Evolutionary conservation across 2,329 filamentous ascomycete genomes (phyloP).

Genomic region (Ceratocystiopsis sp.): DNA sequence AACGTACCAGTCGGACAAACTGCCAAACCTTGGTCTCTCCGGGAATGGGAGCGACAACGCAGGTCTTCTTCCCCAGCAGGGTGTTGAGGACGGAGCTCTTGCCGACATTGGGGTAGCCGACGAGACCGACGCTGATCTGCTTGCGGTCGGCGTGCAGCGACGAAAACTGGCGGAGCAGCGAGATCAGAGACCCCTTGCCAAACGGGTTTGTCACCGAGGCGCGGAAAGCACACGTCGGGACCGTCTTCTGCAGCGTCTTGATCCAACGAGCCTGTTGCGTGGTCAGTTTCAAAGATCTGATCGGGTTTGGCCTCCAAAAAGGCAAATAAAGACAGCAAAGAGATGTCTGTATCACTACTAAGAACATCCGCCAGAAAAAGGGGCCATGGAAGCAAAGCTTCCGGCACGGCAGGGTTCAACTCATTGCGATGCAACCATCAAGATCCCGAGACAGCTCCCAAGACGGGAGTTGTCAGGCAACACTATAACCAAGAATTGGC

Average conservation of each 20-base stretch:
- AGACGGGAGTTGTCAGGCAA: conserved; percentile 67
- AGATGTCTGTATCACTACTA: conserved; percentile 92
- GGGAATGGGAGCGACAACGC: conserved; percentile 83
- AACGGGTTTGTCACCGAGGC: conserved; percentile 92
- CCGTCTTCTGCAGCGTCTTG: conserved; percentile 68
- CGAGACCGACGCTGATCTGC: conserved; percentile 70
- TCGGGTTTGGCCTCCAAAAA: conserved; percentile 1
- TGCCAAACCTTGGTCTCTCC: conserved; percentile 69
- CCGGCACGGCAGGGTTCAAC: conserved; percentile 66
- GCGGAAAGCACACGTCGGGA: conserved; percentile 88
- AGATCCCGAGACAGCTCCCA: conserved; percentile 62
- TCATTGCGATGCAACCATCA: conserved; percentile 76
- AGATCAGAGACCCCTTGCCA: conserved; percentile 86
- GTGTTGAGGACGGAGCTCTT: conserved; percentile 98
- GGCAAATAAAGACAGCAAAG: conserved; percentile 12
- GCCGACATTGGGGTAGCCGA: conserved; percentile 76
- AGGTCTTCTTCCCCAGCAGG: conserved; percentile 77
- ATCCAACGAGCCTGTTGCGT: conserved; percentile 73
- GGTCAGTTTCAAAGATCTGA: conserved; percentile 9
- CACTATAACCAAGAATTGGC: conserved; percentile 47
- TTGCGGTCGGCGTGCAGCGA: conserved; percentile 44
- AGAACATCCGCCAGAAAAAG: conserved; percentile 64
- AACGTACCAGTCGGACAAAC: conserved; percentile 19
- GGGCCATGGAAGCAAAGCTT: conserved; percentile 27
- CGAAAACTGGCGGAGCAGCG: conserved; percentile 82